Base-by-base conservation (phyloP, 140 eudicot species). In the Oenanthe javanica region DNA sequence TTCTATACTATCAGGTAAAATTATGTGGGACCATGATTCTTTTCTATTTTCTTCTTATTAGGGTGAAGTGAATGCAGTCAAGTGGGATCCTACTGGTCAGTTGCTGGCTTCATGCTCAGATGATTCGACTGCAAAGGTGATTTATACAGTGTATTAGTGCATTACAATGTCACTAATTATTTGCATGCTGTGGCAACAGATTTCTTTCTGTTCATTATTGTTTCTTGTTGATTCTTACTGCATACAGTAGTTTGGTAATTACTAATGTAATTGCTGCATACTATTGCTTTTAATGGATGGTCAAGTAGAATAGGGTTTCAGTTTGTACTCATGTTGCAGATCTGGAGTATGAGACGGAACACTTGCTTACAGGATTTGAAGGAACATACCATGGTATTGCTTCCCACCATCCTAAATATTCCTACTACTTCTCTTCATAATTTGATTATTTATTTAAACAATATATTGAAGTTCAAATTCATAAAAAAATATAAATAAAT, bases 51-150 rank as follows among this genome's bases (percentile, higher is more conserved):
- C n/a, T n/a, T n/a, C n/a, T 13, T 75, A 77, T 82, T 86, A 94
- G 98, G 93, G 96, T 82, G 93, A 91, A 89, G 99, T 95, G 74
- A 91, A 91, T 88, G 92, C 91, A 67, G 88, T 95, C 81, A 92
- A 93, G 88, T 95, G 98, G 99, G 98, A 92, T 81, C 98, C 97
- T 83, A 85, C 95, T 95, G 97, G 96, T 43, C 49, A 91, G n/a
- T 86, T 94, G 78, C 85, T 94, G 84, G 97, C 99, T 42, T 95
- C 99, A 84, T 90, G 99, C 85, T 95, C 99, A 16, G 97, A 89
- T 81, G 99, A 95, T 83, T 79, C 81, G 75, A 19, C 77, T 43
- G 77, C 9, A 45, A 72, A 72, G 76, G 99, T 95, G 79, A 83
- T 72, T 66, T 5, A n/a, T 54, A 36, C 50, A 15, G 19, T 45